Base-by-base conservation (phyloP, 2,329 filamentous ascomycete species). In the Botrytis galanthina region DNA sequence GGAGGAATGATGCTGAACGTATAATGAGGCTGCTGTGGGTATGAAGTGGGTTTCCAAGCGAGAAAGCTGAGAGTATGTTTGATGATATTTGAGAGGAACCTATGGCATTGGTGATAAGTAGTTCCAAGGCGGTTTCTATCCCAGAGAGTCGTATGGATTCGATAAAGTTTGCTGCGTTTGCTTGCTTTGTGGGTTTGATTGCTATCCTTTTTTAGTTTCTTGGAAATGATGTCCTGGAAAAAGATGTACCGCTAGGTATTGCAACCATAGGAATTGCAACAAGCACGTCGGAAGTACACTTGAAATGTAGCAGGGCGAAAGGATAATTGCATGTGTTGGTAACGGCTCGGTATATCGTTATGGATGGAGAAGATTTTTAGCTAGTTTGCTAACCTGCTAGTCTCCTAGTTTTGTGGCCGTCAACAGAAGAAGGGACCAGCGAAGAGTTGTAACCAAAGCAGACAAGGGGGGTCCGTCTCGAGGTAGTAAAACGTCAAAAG, bases 261-360 rank as follows among this genome's bases (percentile, higher is more conserved):
- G 51, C 54, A 72, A 46, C 70, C 51, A 68, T 20, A 48, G 35
- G 46, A 60, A 48, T 37, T 39, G 62, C 71, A 29, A 51, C 48
- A 59, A 37, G 26, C 29, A 59, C 29, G 20, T 60, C 71, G 71
- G 71, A 72, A 68, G 39, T 68, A 72, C 67, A 72, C 70, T 72
- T 72, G 46, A n/a, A 46, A 67, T 72, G 70, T 46, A 37, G 70
- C 63, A 72, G 61, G 29, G 63, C 48, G 46, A 48, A 60, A 42
- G 71, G 71, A 67, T 68, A 39, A 60, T 68, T 72, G 71, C 71
- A 72, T 72, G 62, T 68, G 22, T 59, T 37, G 62, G 37, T 72
- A 57, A 39, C 64, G 35, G 64, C 64, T 29, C 26, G 48, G 26
- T 29, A 29, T 42, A 29, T 68, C 64, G 26, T 32, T 48, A 68